phyloP scores from a whole-genome alignment of 306 rosid species.

The Castanopsis chinensis region DNA sequence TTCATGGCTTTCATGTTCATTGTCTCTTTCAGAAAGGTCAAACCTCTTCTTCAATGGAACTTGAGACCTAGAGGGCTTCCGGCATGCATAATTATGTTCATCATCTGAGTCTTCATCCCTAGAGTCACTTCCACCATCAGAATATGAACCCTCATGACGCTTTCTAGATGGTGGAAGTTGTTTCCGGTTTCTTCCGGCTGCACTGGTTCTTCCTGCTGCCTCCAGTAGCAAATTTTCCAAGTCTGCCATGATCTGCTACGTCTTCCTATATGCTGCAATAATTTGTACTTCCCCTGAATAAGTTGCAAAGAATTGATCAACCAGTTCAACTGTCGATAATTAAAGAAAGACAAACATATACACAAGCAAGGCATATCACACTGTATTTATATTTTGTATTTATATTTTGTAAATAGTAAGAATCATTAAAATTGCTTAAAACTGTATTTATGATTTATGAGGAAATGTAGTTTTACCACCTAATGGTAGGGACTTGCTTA shows the following conservation, averaged over 20 bases:
- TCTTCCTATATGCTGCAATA: neutral
- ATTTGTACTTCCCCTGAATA: conserved; percentile 21
- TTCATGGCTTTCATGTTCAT: conserved; percentile 73
- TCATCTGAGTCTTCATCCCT: conserved; percentile 76
- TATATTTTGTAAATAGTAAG: too few species aligned
- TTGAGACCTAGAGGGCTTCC: conserved; percentile 58
- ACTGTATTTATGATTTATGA: too few species aligned
- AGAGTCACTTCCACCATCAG: conserved; percentile 84
- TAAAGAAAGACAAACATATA: too few species aligned
- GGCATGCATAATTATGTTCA: conserved; percentile 42
- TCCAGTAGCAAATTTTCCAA: conserved; percentile 79
- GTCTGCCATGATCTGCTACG: conserved; percentile 61
- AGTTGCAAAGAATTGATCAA: conserved; percentile 7
- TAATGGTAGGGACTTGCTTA: neutral
- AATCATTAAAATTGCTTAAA: too few species aligned
- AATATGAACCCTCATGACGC: conserved; percentile 58
- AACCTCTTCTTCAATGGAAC: conserved; percentile 87
- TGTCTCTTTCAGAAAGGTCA: conserved; percentile 65
- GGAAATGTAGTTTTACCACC: neutral
- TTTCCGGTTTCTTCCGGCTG: conserved; percentile 55
- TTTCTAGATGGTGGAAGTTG: conserved; percentile 56
- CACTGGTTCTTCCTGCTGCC: conserved; percentile 89
- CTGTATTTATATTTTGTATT: too few species aligned
- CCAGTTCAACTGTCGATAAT: neutral
- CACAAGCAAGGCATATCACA: too few species aligned